These are phyloP conservation scores for Rosa multiflora DNA, from an alignment of 306 rosid genomes.

Conservation along the genomic window DNA sequence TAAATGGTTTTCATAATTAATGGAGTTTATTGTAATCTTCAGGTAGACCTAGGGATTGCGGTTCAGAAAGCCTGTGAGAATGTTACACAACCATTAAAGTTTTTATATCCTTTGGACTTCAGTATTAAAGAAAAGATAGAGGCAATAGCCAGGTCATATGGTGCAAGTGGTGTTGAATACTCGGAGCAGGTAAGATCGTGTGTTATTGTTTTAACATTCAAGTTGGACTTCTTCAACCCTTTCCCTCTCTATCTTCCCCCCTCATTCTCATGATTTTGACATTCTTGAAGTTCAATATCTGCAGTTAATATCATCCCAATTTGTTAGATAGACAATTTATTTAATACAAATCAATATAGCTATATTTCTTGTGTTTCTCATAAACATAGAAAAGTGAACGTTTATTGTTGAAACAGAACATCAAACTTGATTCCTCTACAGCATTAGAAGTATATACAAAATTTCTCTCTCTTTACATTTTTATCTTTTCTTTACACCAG, in stretches of 20 bases:
- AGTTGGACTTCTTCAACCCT: not conserved
- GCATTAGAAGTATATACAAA: not conserved
- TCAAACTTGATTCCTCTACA: not conserved
- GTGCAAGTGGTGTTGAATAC: slow-evolving; percentile 83
- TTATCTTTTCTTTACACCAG: not conserved
- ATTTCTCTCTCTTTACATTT: not conserved
- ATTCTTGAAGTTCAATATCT: not conserved
- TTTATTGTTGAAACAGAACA: not conserved
- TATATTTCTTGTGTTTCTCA: not conserved
- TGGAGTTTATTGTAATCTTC: slow-evolving; percentile 27
- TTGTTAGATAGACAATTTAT: not conserved
- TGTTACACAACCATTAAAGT: slow-evolving; percentile 69
- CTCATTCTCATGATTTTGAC: not conserved
- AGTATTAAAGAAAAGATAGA: slow-evolving; percentile 87
- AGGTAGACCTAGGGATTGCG: slow-evolving; percentile 92
- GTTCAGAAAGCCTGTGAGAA: slow-evolving; percentile 90
- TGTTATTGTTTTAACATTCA: not conserved
- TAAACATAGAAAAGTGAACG: not conserved
- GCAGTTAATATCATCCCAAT: not conserved
- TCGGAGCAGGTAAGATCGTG: slow-evolving; percentile 73
- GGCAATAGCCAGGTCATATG: slow-evolving; percentile 93
- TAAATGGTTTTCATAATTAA: slow-evolving; percentile 19
- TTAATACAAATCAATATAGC: not conserved
- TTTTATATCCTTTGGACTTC: slow-evolving; percentile 72
- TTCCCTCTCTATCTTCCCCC: not conserved